A percentile compares a stretch with the other conserved stretches of the same genome.
Evolutionary conservation across 2,329 filamentous ascomycete genomes (phyloP).

Genomic region (Fusarium camptoceras): DNA sequence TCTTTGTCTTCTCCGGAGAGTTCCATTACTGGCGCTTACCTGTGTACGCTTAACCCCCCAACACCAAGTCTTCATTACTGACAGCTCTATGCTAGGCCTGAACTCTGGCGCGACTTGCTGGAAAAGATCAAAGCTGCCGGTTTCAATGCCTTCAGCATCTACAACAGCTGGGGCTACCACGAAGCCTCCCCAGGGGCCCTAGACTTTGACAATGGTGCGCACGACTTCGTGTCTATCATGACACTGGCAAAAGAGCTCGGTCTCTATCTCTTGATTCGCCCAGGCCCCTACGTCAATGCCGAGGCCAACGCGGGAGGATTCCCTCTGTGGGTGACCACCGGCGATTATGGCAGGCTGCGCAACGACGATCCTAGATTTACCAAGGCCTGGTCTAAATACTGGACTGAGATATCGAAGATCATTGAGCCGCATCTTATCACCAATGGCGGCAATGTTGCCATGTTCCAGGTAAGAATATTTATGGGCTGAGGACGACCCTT

Average conservation of each 20-base stretch:
- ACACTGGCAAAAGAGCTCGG: conserved; percentile 60
- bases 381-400: conserved; percentile 66
- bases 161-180: conserved; percentile 58
- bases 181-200: conserved; percentile 50
- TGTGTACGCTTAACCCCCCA: conserved; percentile 47
- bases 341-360: conserved; percentile 65
- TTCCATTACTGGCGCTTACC: conserved; percentile 59
- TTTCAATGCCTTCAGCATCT: conserved; percentile 59
- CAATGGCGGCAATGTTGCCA: conserved; percentile 66
- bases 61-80: background rate
- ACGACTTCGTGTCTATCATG: conserved; percentile 63
- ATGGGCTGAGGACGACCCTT: accelerated
- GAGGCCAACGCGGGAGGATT: conserved; percentile 72
- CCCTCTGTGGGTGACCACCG: conserved; percentile 71
- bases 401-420: conserved; percentile 61
- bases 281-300: conserved; percentile 73
- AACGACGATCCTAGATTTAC: conserved; percentile 65
- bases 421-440: conserved; percentile 66
- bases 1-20: conserved; percentile 59
- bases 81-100: conserved; percentile 26
- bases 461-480: conserved; percentile 54
- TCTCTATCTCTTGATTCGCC: conserved; percentile 59
- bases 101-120: conserved; percentile 57
- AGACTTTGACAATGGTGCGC: conserved; percentile 50
- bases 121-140: conserved; percentile 58